Evolutionary conservation across 2,329 filamentous ascomycete species (phyloP).

Genomic region (Colletotrichum orchidophilum): DNA sequence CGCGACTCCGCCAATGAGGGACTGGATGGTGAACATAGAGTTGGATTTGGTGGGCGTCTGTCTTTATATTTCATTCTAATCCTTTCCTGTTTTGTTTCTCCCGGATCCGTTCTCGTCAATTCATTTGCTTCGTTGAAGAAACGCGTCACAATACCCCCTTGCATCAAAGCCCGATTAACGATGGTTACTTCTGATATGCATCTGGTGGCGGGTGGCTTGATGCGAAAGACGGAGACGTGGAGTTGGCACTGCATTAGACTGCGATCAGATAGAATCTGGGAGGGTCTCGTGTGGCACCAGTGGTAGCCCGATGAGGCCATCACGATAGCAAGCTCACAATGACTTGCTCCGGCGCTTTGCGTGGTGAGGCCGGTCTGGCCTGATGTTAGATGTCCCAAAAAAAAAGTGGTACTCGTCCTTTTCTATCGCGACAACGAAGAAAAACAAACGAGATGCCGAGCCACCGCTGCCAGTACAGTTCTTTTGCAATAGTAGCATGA

Average conservation of each 20-base stretch:
- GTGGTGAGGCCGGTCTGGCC: constrained; percentile 32
- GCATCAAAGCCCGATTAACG: constrained; percentile 35
- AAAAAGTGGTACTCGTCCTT: constrained; percentile 26
- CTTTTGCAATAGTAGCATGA: not conserved
- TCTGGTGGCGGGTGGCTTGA: constrained; percentile 35
- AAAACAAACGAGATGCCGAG: constrained; percentile 9
- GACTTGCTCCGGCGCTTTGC: constrained; percentile 30
- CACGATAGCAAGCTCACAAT: constrained; percentile 35
- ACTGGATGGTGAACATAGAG: too few species aligned
- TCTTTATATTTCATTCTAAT: constrained; percentile 12
- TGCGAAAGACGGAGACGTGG: constrained; percentile 39
- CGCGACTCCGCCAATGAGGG: constrained; percentile 66
- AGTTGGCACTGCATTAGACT: constrained; percentile 44
- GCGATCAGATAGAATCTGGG: constrained; percentile 40
- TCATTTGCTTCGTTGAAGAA: constrained; percentile 31
- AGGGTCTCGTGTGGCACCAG: constrained; percentile 32
- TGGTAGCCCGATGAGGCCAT: constrained; percentile 34
- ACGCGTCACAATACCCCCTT: constrained; percentile 34
- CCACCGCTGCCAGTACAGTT: not conserved
- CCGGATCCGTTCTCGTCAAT: constrained; percentile 29
- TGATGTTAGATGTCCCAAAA: constrained; percentile 32
- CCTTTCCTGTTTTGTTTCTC: constrained; percentile 26
- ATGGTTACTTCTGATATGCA: constrained; percentile 36
- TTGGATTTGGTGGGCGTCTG: constrained; percentile 40
- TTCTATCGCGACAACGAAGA: constrained; percentile 12